These are phyloP conservation scores for Viola pubescens DNA, from an alignment of 441 rosid genomes.

Conservation along the genomic window DNA sequence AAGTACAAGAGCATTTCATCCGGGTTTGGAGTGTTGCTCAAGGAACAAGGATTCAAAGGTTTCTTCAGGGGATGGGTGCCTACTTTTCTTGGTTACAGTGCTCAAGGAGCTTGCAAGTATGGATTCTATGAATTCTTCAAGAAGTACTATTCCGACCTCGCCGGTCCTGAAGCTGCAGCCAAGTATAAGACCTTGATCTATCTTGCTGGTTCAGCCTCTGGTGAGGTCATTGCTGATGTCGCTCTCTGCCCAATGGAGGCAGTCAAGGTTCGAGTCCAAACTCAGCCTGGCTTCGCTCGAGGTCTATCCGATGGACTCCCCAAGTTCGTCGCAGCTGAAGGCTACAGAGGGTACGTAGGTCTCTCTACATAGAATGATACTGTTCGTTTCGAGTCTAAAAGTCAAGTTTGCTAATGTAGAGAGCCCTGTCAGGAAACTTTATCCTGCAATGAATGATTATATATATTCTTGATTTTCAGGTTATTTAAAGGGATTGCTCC, in stretches of 20 bases:
- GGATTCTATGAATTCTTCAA: slow-evolving; percentile 95
- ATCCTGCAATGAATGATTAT: not conserved
- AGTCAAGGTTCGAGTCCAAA: slow-evolving; percentile 91
- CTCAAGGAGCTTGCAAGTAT: slow-evolving; percentile 94
- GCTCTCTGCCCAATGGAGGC: slow-evolving; percentile 98
- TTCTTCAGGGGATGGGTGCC: slow-evolving; percentile 97
- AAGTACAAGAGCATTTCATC: slow-evolving; percentile 90
- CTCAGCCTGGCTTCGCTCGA: slow-evolving; percentile 95
- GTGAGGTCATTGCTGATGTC: slow-evolving; percentile 88
- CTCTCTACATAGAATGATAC: not conserved
- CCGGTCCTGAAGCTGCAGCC: slow-evolving; percentile 76
- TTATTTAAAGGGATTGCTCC: slow-evolving; percentile 91
- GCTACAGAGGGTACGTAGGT: slow-evolving; percentile 53
- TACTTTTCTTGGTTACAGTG: slow-evolving; percentile 90
- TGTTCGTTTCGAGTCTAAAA: not conserved
- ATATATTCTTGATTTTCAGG: slow-evolving; percentile 32
- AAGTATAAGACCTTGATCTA: slow-evolving; percentile 93
- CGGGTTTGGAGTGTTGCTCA: slow-evolving; percentile 78
- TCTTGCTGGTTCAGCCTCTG: slow-evolving; percentile 98
- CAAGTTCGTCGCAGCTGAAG: slow-evolving; percentile 81
- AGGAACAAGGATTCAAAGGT: slow-evolving; percentile 87
- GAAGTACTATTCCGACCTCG: slow-evolving; percentile 85
- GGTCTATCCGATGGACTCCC: slow-evolving; percentile 90
- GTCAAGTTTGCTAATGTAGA: not conserved
- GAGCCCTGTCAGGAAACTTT: not conserved